Conservation (phyloP, 176 grass and related monocot species). For the Carex littledalei region DNA sequence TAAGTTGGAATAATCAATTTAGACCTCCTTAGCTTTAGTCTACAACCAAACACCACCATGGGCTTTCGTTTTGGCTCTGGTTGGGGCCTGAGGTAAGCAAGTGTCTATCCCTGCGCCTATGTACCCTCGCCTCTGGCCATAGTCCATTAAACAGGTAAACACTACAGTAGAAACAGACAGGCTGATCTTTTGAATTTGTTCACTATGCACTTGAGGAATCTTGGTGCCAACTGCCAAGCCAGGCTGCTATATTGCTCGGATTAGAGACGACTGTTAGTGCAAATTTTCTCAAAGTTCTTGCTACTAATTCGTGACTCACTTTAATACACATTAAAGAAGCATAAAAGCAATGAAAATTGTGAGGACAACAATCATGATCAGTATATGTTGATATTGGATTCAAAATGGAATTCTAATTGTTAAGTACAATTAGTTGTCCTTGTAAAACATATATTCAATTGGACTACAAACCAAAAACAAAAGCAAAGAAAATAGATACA, state of each 20-base stretch:
- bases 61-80: too few species aligned
- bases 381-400: background rate
- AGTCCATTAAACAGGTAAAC: background rate
- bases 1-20: too few species aligned
- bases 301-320: background rate
- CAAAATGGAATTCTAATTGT: constrained; percentile 6
- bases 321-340: background rate
- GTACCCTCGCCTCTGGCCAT: background rate
- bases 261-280: background rate
- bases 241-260: background rate
- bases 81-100: too few species aligned
- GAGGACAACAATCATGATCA: background rate
- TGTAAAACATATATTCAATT: background rate
- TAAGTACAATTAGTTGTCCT: constrained; percentile 14
- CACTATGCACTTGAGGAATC: background rate
- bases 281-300: background rate
- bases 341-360: background rate
- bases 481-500: background rate
- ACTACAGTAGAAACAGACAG: background rate
- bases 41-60: too few species aligned
- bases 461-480: background rate
- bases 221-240: background rate
- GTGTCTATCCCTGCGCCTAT: too few species aligned
- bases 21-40: too few species aligned
- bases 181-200: background rate